Evolutionary conservation across 441 rosid species (phyloP), one percentile per base, ranked within the genome.

Genomic region (Adansonia gregorii): DNA sequence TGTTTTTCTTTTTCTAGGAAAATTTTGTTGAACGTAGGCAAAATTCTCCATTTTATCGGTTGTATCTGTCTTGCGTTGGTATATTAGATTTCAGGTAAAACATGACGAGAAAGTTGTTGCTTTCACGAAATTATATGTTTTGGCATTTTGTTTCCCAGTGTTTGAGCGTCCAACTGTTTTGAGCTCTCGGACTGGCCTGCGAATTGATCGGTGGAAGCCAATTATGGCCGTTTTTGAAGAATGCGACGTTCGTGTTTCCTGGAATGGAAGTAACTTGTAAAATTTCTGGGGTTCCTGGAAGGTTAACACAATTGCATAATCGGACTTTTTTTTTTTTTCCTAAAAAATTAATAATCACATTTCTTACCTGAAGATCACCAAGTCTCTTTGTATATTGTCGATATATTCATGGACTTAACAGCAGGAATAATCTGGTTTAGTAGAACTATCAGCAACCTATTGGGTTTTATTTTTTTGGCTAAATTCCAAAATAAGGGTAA

Each of bases 111-210:
- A 35, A 35, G 41, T 35, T 35, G 55, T 51, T 51, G 55, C n/a
- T 12, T 51, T 51, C 55, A 12, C n/a, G 6, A 51, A 12, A 3
- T 51, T 3, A 12, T 3, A 4, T 3, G 41, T 11, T 2, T 46
- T 9, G 15, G 52, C 14, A 48, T 10, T 10, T 56, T 56, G 61
- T 19, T 56, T 56, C 61, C 8, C 27, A 14, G 46, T 4, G 41
- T 63, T 64, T 31, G 11, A 14, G 67, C 20, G 11, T 35, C 20
- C 46, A 64, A 64, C 17, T 35, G 20, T 35, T 35, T 5, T 60
- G 67, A n/a, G 70, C 24, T 41, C 20, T 43, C 51, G 70, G 70
- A 66, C 51, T 3, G 70, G 27, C 51, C 20, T 63, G n/a, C 67
- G 17, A 27, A 27, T 35, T 35, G 6, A 35, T 35, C 41, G 41